Percentiles rank a stretch among this genome's conserved stretches.
These are phyloP conservation scores for Cystobasidium pallidum DNA, from an alignment of 1,284 basidiomycete genomes.

Conservation along the genomic window DNA sequence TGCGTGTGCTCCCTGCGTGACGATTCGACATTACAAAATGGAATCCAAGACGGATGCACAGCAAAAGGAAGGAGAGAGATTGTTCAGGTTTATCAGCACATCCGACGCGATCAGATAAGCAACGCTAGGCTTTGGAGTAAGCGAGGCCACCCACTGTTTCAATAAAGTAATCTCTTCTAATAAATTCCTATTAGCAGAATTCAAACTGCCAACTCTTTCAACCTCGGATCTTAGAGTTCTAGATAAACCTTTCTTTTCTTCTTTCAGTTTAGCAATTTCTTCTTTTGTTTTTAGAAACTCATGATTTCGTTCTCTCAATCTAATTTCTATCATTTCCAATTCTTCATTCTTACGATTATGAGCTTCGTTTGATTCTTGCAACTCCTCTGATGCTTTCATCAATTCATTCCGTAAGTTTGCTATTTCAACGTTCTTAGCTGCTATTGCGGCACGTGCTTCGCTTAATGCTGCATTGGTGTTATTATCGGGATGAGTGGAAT, in stretches of 20 bases:
- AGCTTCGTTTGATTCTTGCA: not conserved
- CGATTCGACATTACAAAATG: not conserved
- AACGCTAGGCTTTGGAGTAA: no score
- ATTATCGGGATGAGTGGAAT: not conserved
- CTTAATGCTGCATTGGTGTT: slow-evolving; percentile 18
- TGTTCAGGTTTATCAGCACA: no score
- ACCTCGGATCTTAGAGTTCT: slow-evolving; percentile 11
- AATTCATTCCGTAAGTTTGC: not conserved
- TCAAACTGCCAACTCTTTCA: not conserved
- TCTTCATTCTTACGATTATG: not conserved
- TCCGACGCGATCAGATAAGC: no score
- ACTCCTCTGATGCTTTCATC: not conserved
- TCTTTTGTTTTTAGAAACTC: not conserved
- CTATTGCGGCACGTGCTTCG: slow-evolving; percentile 29
- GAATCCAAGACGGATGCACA: not conserved
- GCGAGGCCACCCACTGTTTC: slow-evolving; percentile 39
- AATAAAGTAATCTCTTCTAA: slow-evolving; percentile 24
- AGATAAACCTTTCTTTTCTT: slow-evolving; percentile 27
- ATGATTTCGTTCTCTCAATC: slow-evolving; percentile 1
- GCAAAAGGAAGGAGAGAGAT: not conserved
- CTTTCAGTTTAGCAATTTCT: slow-evolving; percentile 11
- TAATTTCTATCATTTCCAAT: slow-evolving; percentile 6
- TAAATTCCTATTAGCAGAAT: not conserved
- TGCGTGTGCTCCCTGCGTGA: slow-evolving; percentile 6
- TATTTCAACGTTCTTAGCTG: slow-evolving; percentile 15